Evolutionary conservation across 2,329 filamentous ascomycete species (phyloP).

Genomic region (Arthrobotrys entomopaga): DNA sequence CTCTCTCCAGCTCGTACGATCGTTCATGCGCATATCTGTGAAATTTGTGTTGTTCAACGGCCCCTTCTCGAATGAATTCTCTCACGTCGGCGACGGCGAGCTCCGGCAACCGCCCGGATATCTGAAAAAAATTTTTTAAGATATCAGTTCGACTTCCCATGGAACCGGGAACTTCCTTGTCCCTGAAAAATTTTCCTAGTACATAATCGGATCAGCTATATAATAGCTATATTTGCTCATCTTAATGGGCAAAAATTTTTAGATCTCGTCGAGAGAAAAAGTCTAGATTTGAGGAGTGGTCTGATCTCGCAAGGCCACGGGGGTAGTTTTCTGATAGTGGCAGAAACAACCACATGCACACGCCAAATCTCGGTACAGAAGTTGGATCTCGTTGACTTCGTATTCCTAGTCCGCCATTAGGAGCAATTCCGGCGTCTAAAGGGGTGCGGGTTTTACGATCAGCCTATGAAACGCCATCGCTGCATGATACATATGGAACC

Average conservation of each 20-base stretch:
- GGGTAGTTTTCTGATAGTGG: constrained; percentile 2
- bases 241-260: constrained; percentile 1
- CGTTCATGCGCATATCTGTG: constrained; percentile 14
- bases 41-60: constrained; percentile 1
- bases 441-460: constrained; percentile 15
- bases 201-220: constrained; percentile 43
- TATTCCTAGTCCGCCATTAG: not conserved
- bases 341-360: constrained; percentile 4
- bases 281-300: constrained; percentile 50
- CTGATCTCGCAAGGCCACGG: constrained; percentile 24
- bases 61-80: not conserved
- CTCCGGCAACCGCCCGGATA: constrained; percentile 18
- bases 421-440: constrained; percentile 3
- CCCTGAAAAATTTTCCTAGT: constrained; percentile 42
- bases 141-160: constrained; percentile 5
- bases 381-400: not conserved
- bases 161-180: constrained; percentile 25
- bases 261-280: constrained; percentile 20
- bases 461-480: constrained; percentile 5
- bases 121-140: constrained; percentile 6
- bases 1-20: not conserved
- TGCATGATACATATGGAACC: not conserved
- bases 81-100: constrained; percentile 46
- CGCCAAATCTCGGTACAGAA: not conserved
- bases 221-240: constrained; percentile 17